phyloP scores from a whole-genome alignment of 805 yeast species.

The Metschnikowia henanensis region DNA sequence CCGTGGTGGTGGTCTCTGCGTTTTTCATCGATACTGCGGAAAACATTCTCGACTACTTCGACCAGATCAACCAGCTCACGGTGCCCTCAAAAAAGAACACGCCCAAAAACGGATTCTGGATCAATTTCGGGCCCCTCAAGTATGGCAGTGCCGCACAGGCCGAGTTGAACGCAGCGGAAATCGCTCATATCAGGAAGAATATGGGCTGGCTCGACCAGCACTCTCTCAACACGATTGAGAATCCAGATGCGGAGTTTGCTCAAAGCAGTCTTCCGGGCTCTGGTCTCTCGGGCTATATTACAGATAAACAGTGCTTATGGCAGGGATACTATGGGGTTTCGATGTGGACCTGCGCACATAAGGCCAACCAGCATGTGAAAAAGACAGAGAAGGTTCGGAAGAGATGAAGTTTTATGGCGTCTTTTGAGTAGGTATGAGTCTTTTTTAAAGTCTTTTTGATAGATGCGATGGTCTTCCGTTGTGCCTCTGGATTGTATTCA shows the following conservation, averaged over 20 bases:
- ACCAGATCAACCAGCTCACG: conserved; percentile 51
- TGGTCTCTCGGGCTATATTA: conserved; percentile 57
- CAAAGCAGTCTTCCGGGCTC: conserved; percentile 16
- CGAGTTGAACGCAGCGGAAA: conserved; percentile 74
- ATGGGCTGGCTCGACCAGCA: conserved; percentile 63
- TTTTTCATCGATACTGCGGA: conserved; percentile 94
- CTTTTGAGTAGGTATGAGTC: too few species aligned
- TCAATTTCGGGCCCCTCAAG: conserved; percentile 89
- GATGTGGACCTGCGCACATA: conserved; percentile 51
- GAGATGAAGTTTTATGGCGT: neutral
- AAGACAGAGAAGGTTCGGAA: neutral
- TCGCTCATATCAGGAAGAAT: conserved; percentile 47
- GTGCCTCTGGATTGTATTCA: too few species aligned
- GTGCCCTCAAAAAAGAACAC: conserved; percentile 29
- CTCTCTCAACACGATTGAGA: conserved; percentile 14
- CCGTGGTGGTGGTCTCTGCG: conserved; percentile 60
- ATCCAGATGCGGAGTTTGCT: conserved; percentile 7
- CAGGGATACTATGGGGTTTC: conserved; percentile 74
- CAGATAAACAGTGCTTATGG: conserved; percentile 67
- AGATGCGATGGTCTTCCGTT: too few species aligned
- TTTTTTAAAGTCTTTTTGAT: too few species aligned
- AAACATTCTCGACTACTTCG: conserved; percentile 73
- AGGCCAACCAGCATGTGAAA: conserved; percentile 19
- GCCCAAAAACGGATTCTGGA: conserved; percentile 64
- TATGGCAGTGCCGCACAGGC: conserved; percentile 84